Conservation (phyloP, 129 eudicot species). For the Flaveria robusta region DNA sequence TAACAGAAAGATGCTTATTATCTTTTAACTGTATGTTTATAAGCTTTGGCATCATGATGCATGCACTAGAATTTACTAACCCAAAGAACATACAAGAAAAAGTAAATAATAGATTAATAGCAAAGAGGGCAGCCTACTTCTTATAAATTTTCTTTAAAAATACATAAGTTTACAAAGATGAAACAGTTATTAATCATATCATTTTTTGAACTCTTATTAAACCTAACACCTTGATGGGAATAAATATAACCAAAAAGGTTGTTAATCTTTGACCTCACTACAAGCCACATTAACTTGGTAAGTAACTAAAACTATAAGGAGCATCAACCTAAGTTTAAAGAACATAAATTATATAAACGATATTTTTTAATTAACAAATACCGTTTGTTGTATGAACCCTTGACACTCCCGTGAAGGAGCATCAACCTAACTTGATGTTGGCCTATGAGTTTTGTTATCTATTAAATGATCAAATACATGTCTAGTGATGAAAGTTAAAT, state of each 20-base stretch:
- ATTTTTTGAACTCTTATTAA: not conserved
- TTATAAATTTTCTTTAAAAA: not conserved
- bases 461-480: not conserved
- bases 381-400: not conserved
- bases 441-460: too few species aligned
- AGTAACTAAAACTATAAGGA: not conserved
- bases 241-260: constrained; percentile 1
- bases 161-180: not conserved
- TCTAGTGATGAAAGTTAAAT: not conserved
- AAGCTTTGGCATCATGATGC: not conserved
- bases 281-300: not conserved
- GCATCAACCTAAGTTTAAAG: not conserved
- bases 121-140: constrained; percentile 13
- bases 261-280: constrained; percentile 7
- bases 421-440: too few species aligned
- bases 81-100: not conserved
- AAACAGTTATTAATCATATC: not conserved
- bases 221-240: constrained; percentile 1
- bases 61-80: constrained; percentile 1
- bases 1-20: not conserved
- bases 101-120: not conserved
- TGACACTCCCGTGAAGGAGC: too few species aligned
- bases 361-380: not conserved
- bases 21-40: constrained; percentile 12
- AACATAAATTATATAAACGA: not conserved